These are phyloP conservation scores for Cladosporium phlei DNA, from an alignment of 2,329 filamentous ascomycete species.

Conservation along the genomic window DNA sequence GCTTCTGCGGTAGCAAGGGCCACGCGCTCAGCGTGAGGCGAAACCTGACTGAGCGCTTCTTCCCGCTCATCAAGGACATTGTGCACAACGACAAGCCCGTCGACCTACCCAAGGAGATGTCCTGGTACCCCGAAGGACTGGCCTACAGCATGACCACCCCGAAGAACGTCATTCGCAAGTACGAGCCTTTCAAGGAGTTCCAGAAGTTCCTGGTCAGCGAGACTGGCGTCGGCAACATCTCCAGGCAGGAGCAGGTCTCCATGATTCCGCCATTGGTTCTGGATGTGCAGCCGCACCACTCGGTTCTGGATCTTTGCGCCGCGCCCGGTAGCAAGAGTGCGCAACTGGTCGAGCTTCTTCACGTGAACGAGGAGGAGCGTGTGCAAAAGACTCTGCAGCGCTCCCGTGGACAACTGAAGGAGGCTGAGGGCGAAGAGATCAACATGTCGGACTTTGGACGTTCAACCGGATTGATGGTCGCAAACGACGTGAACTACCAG, in stretches of 20 bases:
- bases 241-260: conserved; percentile 92
- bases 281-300: conserved; percentile 86
- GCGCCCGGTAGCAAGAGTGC: conserved; percentile 96
- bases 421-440: conserved; percentile 27
- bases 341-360: conserved; percentile 90
- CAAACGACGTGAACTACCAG: conserved; percentile 96
- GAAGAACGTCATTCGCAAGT: conserved; percentile 91
- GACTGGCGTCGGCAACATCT: conserved; percentile 95
- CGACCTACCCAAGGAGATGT: conserved; percentile 72
- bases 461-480: conserved; percentile 85
- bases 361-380: conserved; percentile 83
- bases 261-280: conserved; percentile 97
- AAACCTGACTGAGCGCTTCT: conserved; percentile 80
- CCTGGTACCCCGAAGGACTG: conserved; percentile 91
- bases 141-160: conserved; percentile 98
- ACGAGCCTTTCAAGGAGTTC: conserved; percentile 88
- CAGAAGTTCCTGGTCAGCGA: conserved; percentile 98
- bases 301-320: conserved; percentile 90
- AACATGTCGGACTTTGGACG: conserved; percentile 72
- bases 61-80: conserved; percentile 83
- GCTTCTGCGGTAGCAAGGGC: conserved; percentile 92
- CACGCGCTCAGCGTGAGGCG: conserved; percentile 91
- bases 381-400: conserved; percentile 66
- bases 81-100: conserved; percentile 77
- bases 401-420: conserved; percentile 42